These are phyloP conservation scores for Botrytis byssoidea DNA, from an alignment of 2,329 filamentous ascomycete species.

Conservation along the genomic window DNA sequence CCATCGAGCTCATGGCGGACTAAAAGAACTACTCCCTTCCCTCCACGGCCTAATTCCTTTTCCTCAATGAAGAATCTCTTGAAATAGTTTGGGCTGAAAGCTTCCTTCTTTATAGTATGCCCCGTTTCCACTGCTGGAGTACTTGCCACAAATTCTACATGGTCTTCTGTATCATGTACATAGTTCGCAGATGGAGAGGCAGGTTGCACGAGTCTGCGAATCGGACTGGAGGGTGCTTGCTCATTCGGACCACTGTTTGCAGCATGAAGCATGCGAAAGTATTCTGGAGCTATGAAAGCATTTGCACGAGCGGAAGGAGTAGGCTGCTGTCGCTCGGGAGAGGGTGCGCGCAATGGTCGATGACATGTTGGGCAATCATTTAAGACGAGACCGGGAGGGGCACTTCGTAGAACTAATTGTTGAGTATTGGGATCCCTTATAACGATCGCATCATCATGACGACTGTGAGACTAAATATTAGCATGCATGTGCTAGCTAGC, in stretches of 20 bases:
- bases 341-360: slow-evolving; percentile 45
- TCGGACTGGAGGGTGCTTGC: slow-evolving; percentile 49
- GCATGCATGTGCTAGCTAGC: slow-evolving; percentile 1
- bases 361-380: slow-evolving; percentile 68
- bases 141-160: slow-evolving; percentile 53
- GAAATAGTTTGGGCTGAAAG: slow-evolving; percentile 93
- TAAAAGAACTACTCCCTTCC: slow-evolving; percentile 92
- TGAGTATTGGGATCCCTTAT: slow-evolving; percentile 83
- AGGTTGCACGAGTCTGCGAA: slow-evolving; percentile 47
- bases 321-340: slow-evolving; percentile 47
- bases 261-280: slow-evolving; percentile 88
- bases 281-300: slow-evolving; percentile 82
- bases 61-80: slow-evolving; percentile 90
- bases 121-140: slow-evolving; percentile 45
- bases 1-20: slow-evolving; percentile 90
- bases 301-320: slow-evolving; percentile 41
- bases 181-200: slow-evolving; percentile 33
- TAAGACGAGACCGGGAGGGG: slow-evolving; percentile 52
- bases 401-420: slow-evolving; percentile 76
- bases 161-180: slow-evolving; percentile 28
- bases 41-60: slow-evolving; percentile 79
- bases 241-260: slow-evolving; percentile 48
- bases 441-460: slow-evolving; percentile 89
- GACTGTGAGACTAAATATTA: slow-evolving; percentile 52
- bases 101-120: slow-evolving; percentile 77